Conservation (phyloP, 306 rosid genomes). For the Rubus parviflorus region DNA sequence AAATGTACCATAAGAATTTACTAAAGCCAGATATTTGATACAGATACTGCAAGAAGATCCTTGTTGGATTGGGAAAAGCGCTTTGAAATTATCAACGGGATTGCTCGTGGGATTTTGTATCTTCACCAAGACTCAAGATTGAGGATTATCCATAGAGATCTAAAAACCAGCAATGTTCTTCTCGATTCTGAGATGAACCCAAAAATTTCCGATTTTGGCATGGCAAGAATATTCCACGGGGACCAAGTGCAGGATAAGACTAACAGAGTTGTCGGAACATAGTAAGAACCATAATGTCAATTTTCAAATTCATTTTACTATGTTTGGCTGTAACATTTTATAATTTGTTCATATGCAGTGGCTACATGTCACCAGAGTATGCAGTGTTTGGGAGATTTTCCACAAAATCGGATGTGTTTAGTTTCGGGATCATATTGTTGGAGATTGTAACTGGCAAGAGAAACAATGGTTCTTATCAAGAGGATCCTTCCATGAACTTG, state of each 20-base stretch:
- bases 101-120: constrained; percentile 59
- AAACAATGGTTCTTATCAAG: constrained; percentile 33
- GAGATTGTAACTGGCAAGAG: constrained; percentile 54
- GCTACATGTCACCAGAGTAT: constrained; percentile 65
- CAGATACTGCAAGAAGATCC: constrained; percentile 33
- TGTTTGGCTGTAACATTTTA: not conserved
- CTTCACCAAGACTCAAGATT: constrained; percentile 66
- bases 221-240: constrained; percentile 56
- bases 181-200: constrained; percentile 50
- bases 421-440: constrained; percentile 54
- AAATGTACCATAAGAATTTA: too few species aligned
- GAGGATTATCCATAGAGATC: constrained; percentile 57
- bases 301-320: not conserved
- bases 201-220: constrained; percentile 68
- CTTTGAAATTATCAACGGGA: constrained; percentile 36
- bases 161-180: constrained; percentile 55
- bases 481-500: constrained; percentile 34
- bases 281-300: constrained; percentile 36
- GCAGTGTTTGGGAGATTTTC: constrained; percentile 59
- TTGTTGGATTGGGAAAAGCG: constrained; percentile 45
- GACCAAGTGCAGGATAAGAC: constrained; percentile 53
- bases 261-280: constrained; percentile 53
- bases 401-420: constrained; percentile 43
- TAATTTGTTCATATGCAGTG: constrained; percentile 21
- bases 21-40: not conserved